Evolutionary conservation across 805 yeast species (phyloP).

Genomic region (Henningerozyma blattae): DNA sequence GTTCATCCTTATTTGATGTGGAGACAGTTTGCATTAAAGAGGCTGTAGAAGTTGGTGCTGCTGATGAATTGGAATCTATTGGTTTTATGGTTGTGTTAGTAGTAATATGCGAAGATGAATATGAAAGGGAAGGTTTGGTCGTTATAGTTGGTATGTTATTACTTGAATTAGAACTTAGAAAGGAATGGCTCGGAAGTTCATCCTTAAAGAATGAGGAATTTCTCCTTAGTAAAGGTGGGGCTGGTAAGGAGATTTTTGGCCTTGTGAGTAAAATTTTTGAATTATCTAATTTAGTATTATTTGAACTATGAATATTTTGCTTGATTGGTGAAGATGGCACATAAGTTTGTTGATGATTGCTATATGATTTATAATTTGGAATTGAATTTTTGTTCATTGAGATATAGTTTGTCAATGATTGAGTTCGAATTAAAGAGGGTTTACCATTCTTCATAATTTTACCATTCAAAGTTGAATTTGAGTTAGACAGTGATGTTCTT

Average conservation of each 20-base stretch:
- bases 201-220: slow-evolving; percentile 23
- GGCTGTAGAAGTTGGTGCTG: slow-evolving; percentile 1
- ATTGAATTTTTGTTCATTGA: no score
- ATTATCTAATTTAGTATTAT: not conserved
- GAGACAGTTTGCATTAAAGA: slow-evolving; percentile 2
- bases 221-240: slow-evolving; percentile 22
- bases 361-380: slow-evolving; percentile 10
- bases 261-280: slow-evolving; percentile 8
- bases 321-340: no score
- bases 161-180: not conserved
- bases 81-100: no score
- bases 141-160: no score
- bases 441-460: slow-evolving; percentile 16
- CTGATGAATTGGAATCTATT: not conserved
- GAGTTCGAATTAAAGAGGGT: slow-evolving; percentile 14
- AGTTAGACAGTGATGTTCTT: not conserved
- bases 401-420: slow-evolving; percentile 13
- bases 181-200: slow-evolving; percentile 3
- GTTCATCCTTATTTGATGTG: not conserved
- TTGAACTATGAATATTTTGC: no score
- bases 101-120: not conserved
- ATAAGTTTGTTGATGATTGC: no score
- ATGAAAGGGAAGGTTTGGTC: not conserved
- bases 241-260: slow-evolving; percentile 16
- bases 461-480: not conserved